Evolutionary conservation across 179 eudicot species (phyloP).

Genomic region (Nepenthes alata): DNA sequence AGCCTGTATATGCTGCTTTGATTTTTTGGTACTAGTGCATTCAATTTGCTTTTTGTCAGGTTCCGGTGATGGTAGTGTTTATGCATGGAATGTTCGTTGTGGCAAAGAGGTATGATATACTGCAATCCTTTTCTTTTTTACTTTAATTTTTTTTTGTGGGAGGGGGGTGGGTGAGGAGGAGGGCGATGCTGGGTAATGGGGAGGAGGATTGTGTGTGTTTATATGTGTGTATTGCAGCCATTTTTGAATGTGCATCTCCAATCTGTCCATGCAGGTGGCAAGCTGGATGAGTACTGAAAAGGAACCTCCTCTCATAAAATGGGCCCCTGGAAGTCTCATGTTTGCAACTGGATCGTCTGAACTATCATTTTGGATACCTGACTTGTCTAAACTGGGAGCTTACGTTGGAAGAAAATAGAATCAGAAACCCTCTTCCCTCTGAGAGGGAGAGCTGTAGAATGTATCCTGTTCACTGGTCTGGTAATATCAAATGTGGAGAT

Average conservation of each 20-base stretch:
- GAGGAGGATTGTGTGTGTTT: slow-evolving; percentile 49
- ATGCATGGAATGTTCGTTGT: slow-evolving; percentile 88
- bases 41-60: slow-evolving; percentile 31
- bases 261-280: slow-evolving; percentile 50
- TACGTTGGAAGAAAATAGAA: slow-evolving; percentile 69
- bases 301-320: slow-evolving; percentile 89
- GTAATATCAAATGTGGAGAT: too few species aligned
- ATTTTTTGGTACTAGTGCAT: neutral
- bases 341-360: slow-evolving; percentile 96
- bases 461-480: too few species aligned
- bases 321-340: slow-evolving; percentile 96
- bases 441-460: too few species aligned
- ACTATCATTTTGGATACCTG: slow-evolving; percentile 93
- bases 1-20: neutral
- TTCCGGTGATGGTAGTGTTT: slow-evolving; percentile 94
- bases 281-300: slow-evolving; percentile 87
- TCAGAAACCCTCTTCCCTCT: neutral
- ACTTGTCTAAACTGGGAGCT: slow-evolving; percentile 83
- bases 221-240: neutral
- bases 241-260: neutral
- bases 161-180: too few species aligned
- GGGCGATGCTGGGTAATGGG: slow-evolving; percentile 31
- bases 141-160: too few species aligned
- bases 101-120: slow-evolving; percentile 69
- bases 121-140: too few species aligned